Base-by-base conservation (phyloP, 1,284 basidiomycete genomes). In the Microbotryum lychnidis-dioicae region DNA sequence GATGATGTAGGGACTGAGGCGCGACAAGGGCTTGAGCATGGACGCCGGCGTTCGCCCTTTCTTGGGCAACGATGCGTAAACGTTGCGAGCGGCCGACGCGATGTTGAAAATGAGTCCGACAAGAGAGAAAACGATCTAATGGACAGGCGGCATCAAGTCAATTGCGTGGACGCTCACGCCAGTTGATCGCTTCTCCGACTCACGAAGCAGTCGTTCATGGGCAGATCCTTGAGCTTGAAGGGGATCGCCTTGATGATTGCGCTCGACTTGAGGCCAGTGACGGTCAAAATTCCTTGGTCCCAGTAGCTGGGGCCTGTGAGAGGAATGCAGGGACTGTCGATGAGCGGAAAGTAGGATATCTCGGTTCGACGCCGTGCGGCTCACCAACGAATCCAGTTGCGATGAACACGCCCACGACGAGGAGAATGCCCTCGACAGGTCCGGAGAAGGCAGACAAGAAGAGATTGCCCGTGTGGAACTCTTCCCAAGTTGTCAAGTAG, bases 401-500 rank as follows among this genome's bases (percentile, higher is more conserved):
- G 27, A 85, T 69, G 76, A 87, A 97, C 62, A 97, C 84, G 14
- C 71, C 74, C 31, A 87, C 81, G 62, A 97, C 86, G 75, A 97
- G 82, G 54, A 98, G 77, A 70, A 98, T 97, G 10, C 94, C 94
- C 76, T 97, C 94, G 2, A 97, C 90, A 0, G 94, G 94, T 0
- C 94, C 94, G 10, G 90, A 94, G 76, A 96, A 97, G 31, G 86
- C 84, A n/a, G 90, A 90, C 20, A 96, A 84, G 77, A 85, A 96
- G 7, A 97, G 79, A 65, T 86, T 85, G 20, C 87, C 88, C 2
- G 94, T 98, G 75, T 98, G 88, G 72, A 89, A 94, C 76, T 98
- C 94, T 73, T 98, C 94, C 94, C 94, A 97, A 5, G 92, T 96
- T 1, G 90, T 76, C 18, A 97, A 80, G 75, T 97, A 97, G 74